A percentile compares a stretch with the other conserved stretches of the same genome.
Conservation (phyloP, 805 yeast species). For the Wickerhamiella azyma region DNA sequence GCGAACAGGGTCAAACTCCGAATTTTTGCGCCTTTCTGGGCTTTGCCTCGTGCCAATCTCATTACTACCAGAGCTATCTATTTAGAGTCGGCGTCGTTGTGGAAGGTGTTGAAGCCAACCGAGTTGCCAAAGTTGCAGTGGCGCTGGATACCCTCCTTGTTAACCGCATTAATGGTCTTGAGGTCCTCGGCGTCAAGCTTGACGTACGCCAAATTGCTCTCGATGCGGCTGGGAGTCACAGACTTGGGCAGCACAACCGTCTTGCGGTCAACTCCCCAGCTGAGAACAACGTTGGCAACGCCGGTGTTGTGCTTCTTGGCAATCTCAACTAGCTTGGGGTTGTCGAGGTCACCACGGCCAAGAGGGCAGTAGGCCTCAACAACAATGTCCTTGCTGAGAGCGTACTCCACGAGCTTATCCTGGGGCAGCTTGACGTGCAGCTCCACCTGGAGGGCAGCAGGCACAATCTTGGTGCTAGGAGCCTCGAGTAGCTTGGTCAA, state of each 20-base stretch:
- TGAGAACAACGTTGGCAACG: slow-evolving; percentile 22
- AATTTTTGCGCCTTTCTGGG: too few species aligned
- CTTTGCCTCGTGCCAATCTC: too few species aligned
- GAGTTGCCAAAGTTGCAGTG: slow-evolving; percentile 15
- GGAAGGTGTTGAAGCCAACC: slow-evolving; percentile 15
- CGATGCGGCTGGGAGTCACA: slow-evolving; percentile 47
- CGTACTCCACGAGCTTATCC: slow-evolving; percentile 39
- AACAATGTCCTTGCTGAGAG: slow-evolving; percentile 38
- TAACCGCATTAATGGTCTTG: slow-evolving; percentile 21
- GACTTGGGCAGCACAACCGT: slow-evolving; percentile 58
- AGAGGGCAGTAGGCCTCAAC: slow-evolving; percentile 71
- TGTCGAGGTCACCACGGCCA: slow-evolving; percentile 50
- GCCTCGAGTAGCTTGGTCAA: slow-evolving; percentile 35
- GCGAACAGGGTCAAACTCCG: too few species aligned
- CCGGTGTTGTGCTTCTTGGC: slow-evolving; percentile 39
- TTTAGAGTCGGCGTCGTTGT: slow-evolving; percentile 19
- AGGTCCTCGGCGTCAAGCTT: slow-evolving; percentile 33
- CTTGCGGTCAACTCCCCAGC: slow-evolving; percentile 34
- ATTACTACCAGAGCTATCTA: neutral
- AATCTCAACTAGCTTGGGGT: slow-evolving; percentile 40
- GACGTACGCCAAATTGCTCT: slow-evolving; percentile 28
- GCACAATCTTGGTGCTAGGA: slow-evolving; percentile 31
- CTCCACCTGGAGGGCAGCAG: slow-evolving; percentile 67
- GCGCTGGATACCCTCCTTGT: slow-evolving; percentile 14
- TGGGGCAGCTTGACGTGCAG: slow-evolving; percentile 63